Conservation (phyloP, 352 stramenopile species). For the Phytophthora foliorum region DNA sequence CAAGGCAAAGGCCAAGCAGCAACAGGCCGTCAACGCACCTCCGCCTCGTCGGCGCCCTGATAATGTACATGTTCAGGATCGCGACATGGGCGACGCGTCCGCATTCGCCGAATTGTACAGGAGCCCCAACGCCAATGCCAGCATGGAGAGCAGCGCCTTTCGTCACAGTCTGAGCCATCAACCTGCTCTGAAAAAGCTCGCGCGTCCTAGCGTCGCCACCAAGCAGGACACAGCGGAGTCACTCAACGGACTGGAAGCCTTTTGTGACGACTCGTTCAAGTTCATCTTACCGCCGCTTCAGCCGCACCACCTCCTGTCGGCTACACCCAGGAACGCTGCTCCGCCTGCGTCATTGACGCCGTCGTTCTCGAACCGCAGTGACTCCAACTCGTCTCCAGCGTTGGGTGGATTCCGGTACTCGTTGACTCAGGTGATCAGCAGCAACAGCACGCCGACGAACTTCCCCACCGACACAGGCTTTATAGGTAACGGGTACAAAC, state of each 20-base stretch:
- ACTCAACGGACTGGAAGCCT: slow-evolving; percentile 58
- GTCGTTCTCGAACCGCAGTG: slow-evolving; percentile 32
- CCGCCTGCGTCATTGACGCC: slow-evolving; percentile 12
- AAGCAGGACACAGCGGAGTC: slow-evolving; percentile 33
- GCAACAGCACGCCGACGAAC: slow-evolving; percentile 8
- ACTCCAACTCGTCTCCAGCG: slow-evolving; percentile 21
- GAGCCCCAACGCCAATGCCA: slow-evolving; percentile 37
- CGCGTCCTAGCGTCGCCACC: slow-evolving; percentile 35
- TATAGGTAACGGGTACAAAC: slow-evolving; percentile 26
- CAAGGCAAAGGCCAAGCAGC: slow-evolving; percentile 46
- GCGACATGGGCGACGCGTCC: slow-evolving; percentile 20
- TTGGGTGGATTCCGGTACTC: slow-evolving; percentile 48
- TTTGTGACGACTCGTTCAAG: slow-evolving; percentile 59
- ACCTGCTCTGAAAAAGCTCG: slow-evolving; percentile 63
- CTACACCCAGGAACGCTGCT: slow-evolving; percentile 34
- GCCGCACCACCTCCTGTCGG: slow-evolving; percentile 47
- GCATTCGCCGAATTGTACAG: slow-evolving; percentile 40
- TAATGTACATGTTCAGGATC: slow-evolving; percentile 29
- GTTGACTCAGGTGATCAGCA: slow-evolving; percentile 21
- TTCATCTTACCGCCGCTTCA: slow-evolving; percentile 60
- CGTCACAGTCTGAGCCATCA: slow-evolving; percentile 52
- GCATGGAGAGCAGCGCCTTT: slow-evolving; percentile 34
- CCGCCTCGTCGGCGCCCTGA: slow-evolving; percentile 19
- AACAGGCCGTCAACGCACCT: neutral
- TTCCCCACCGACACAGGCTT: slow-evolving; percentile 20